Percentiles rank a stretch among this genome's conserved stretches.
These are phyloP conservation scores for Allium fistulosum DNA, from an alignment of 106 monocot species.

Conservation along the genomic window DNA sequence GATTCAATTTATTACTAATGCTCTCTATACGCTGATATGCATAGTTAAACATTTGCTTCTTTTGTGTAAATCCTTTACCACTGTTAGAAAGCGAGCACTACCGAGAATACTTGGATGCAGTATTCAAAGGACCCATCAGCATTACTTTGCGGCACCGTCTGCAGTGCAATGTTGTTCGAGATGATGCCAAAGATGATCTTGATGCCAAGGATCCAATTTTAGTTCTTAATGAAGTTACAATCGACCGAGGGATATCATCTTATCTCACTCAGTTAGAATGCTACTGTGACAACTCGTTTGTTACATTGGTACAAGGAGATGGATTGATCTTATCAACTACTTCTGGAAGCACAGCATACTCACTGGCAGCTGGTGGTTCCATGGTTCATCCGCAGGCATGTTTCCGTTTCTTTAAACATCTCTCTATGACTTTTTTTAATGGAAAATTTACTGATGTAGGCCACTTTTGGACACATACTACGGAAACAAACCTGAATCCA, in stretches of 20 bases:
- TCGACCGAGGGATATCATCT: constrained; percentile 94
- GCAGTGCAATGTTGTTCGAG: constrained; percentile 87
- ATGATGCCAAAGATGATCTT: constrained; percentile 73
- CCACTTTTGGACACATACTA: too few relatives aligned
- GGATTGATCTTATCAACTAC: constrained; percentile 95
- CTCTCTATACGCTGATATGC: too few relatives aligned
- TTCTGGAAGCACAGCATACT: constrained; percentile 99
- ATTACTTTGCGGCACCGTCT: constrained; percentile 86
- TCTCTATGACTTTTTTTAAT: not conserved
- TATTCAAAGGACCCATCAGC: constrained; percentile 77
- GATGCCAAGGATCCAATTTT: constrained; percentile 80
- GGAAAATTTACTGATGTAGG: not conserved
- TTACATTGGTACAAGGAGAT: constrained; percentile 95
- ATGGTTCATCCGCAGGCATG: constrained; percentile 99
- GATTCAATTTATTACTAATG: too few relatives aligned
- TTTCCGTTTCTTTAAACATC: constrained; percentile 4
- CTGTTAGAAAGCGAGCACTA: constrained; percentile 80
- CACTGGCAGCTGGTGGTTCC: constrained; percentile 96
- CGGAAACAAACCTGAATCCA: too few relatives aligned
- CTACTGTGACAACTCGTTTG: constrained; percentile 94
- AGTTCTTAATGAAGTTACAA: constrained; percentile 95
- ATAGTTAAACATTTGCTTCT: too few relatives aligned
- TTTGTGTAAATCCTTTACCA: constrained; percentile 29
- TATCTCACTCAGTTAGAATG: constrained; percentile 96
- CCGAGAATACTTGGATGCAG: constrained; percentile 49